phyloP scores from a whole-genome alignment of 2,329 filamentous ascomycete genomes.

The Fusarium scirpi region DNA sequence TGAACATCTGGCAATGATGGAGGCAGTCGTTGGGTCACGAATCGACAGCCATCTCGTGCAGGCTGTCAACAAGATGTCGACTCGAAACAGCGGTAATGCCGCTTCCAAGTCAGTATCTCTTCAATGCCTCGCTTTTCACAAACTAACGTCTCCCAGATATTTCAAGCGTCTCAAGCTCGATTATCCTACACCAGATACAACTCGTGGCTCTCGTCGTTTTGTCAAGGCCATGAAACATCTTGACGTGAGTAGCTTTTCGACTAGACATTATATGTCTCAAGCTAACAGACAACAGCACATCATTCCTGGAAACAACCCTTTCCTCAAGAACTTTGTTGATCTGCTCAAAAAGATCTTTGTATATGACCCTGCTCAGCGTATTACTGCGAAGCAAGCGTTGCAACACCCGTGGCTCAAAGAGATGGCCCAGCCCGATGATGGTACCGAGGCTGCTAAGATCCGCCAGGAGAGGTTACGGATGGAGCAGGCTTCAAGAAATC shows the following conservation, averaged over 20 bases:
- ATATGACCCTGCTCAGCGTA: constrained; percentile 73
- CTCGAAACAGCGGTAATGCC: constrained; percentile 68
- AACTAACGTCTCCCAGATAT: constrained; percentile 62
- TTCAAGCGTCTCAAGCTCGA: constrained; percentile 75
- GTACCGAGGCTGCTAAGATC: constrained; percentile 75
- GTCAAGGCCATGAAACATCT: constrained; percentile 79
- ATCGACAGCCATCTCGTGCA: constrained; percentile 70
- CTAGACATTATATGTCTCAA: background rate
- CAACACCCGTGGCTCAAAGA: constrained; percentile 78
- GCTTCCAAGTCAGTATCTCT: constrained; percentile 69
- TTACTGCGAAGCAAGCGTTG: constrained; percentile 74
- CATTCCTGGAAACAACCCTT: constrained; percentile 69
- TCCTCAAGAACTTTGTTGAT: constrained; percentile 73
- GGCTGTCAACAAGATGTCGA: constrained; percentile 62
- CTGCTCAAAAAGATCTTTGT: constrained; percentile 75
- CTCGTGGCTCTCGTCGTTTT: constrained; percentile 72
- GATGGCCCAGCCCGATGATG: constrained; percentile 71
- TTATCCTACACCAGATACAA: constrained; percentile 73
- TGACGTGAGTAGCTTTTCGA: constrained; percentile 59
- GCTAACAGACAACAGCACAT: constrained; percentile 64
- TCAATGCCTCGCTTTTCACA: background rate
- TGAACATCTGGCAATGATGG: constrained; percentile 82
- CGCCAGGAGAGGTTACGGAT: constrained; percentile 63
- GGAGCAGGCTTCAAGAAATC: constrained; percentile 50
- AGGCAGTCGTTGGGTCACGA: constrained; percentile 70